Base-by-base conservation (phyloP, 345 rosid genomes). In the Melastoma malabathricum region DNA sequence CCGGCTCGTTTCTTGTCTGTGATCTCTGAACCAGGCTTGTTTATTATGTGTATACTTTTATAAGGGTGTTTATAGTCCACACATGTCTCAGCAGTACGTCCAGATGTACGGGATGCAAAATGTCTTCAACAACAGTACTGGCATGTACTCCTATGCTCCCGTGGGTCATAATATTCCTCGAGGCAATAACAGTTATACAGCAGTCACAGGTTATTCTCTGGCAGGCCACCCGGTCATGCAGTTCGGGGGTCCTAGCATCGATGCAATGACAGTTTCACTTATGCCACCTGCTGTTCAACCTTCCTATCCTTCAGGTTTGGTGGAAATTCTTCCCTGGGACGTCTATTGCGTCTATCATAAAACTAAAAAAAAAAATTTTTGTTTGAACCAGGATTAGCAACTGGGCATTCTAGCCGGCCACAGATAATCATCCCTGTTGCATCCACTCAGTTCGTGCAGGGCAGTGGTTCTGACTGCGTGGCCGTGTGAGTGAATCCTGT, bases 41-140 rank as follows among this genome's bases (percentile, higher is more conserved):
- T n/a, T n/a, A n/a, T n/a, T n/a, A n/a, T n/a, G n/a, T n/a, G 12
- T 69, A 55, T 41, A 67, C 41, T n/a, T 62, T 57, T 64, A 45
- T 29, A 50, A 92, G 98, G 90, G 95, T 45, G 51, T 69, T 18
- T 92, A 84, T 74, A 83, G 74, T 59, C 93, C 95, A 41, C 84
- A 87, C 57, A 50, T 68, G 54, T 83, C 76, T 19, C 98, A 87
- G 64, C 98, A 82, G 55, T 82, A 87, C 78, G 78, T 87, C 76
- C 97, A 75, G 66, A 55, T 84, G 44, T 92, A 92, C 48, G 98
- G 98, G 66, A 73, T 77, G 22, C 95, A 92, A 19, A 86, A 89
- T 51, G 56, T 80, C 15, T 77, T 72, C 39, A 76, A 67, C 52
- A 20, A 29, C 38, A 1, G 38, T 29, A 29, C 97, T 38, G 68